A percentile compares a stretch with the other conserved stretches of the same genome.
These are phyloP conservation scores for Termitomyces sp. DNA, from an alignment of 768 basidiomycete genomes.

Conservation along the genomic window DNA sequence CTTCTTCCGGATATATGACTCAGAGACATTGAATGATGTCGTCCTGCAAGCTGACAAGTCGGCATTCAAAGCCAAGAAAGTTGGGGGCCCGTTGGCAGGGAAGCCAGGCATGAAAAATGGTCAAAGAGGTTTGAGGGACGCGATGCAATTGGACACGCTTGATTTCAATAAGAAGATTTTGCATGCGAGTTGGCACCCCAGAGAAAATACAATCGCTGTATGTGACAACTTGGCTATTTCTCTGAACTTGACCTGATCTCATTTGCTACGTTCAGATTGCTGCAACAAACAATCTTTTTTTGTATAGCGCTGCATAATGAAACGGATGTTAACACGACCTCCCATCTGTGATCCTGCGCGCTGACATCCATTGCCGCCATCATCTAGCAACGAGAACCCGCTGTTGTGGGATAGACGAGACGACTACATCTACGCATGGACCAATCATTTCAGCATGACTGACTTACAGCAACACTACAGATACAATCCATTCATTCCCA, in stretches of 20 bases:
- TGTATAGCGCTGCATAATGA: conserved; percentile 67
- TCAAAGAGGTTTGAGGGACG: conserved; percentile 69
- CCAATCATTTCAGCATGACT: conserved; percentile 11
- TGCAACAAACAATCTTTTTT: conserved; percentile 93
- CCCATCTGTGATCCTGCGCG: conserved; percentile 11
- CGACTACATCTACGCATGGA: conserved; percentile 17
- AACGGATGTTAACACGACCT: conserved; percentile 13
- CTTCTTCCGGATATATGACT: conserved; percentile 99
- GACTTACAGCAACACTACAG: conserved; percentile 16
- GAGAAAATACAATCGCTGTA: conserved; percentile 97
- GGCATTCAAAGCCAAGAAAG: conserved; percentile 99
- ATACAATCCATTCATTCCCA: conserved; percentile 14
- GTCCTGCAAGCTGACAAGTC: conserved; percentile 98
- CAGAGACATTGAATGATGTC: conserved; percentile 80
- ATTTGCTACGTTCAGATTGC: conserved; percentile 61
- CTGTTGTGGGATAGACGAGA: conserved; percentile 17
- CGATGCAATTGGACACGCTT: conserved; percentile 80
- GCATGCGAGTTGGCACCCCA: conserved; percentile 96
- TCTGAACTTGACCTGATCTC: neutral
- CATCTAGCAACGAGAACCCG: conserved; percentile 16
- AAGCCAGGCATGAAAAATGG: conserved; percentile 75
- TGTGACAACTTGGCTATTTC: conserved; percentile 24
- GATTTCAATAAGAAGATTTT: conserved; percentile 98
- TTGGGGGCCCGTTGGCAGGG: conserved; percentile 78
- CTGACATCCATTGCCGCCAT: conserved; percentile 10